phyloP scores from a whole-genome alignment of 495 filamentous ascomycete genomes.

The Saxispiralis lemnorum region DNA sequence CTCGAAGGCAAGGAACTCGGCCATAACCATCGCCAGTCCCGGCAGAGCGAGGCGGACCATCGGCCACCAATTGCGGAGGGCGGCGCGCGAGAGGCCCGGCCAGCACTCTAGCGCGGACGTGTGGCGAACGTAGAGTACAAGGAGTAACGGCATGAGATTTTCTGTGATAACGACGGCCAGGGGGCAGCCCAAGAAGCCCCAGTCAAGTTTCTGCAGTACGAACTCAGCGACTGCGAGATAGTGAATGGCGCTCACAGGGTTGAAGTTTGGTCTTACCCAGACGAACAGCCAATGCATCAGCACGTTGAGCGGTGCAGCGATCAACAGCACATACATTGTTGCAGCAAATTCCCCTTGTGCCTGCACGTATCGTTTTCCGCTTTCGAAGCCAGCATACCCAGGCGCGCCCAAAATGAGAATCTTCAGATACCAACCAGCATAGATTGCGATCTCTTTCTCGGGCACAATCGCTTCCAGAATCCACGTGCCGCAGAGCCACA shows the following conservation, averaged over 20 bases:
- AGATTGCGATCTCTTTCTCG: constrained; percentile 38
- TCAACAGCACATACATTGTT: constrained; percentile 45
- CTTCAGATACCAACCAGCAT: constrained; percentile 50
- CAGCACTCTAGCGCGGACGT: constrained; percentile 46
- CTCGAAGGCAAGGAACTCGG: constrained; percentile 59
- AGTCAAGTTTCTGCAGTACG: constrained; percentile 36
- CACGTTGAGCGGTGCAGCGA: constrained; percentile 49
- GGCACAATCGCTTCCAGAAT: constrained; percentile 44
- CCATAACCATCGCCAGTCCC: constrained; percentile 81
- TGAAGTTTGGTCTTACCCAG: constrained; percentile 40
- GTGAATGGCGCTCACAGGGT: background rate
- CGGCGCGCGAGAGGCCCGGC: constrained; percentile 56
- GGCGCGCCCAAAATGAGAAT: constrained; percentile 47
- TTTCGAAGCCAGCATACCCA: constrained; percentile 51
- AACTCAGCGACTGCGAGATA: background rate
- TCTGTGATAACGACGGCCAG: constrained; percentile 70
- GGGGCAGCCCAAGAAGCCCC: constrained; percentile 71
- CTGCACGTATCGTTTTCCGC: constrained; percentile 53
- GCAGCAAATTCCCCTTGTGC: constrained; percentile 55
- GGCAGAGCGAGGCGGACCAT: constrained; percentile 75
- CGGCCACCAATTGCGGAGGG: constrained; percentile 65
- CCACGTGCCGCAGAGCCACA: constrained; percentile 40
- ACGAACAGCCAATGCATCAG: constrained; percentile 53
- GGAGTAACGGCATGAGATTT: constrained; percentile 55
- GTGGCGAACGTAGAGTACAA: constrained; percentile 53